Evolutionary conservation across 805 yeast genomes (phyloP).

Genomic region (Ogataea degrootiae): DNA sequence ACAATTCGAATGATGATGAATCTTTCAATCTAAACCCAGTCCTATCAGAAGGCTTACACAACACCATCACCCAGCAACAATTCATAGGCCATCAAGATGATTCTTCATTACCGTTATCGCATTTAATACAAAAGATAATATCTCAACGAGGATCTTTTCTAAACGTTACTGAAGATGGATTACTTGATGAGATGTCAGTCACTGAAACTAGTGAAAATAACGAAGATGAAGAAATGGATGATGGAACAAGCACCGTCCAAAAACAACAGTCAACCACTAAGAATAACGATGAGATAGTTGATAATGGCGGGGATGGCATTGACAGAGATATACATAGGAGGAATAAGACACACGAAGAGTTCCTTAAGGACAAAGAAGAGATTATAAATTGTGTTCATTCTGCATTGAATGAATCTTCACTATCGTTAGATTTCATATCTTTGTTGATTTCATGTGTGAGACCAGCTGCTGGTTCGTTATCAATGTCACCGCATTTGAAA

Average conservation of each 20-base stretch:
- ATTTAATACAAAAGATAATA: slow-evolving; percentile 55
- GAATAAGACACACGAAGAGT: slow-evolving; percentile 31
- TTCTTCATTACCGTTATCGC: slow-evolving; percentile 33
- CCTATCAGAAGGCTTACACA: slow-evolving; percentile 8
- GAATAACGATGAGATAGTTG: slow-evolving; percentile 17
- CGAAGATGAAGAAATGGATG: slow-evolving; percentile 6
- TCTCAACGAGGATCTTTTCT: slow-evolving; percentile 57
- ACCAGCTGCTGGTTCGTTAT: slow-evolving; percentile 81
- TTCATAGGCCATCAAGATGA: slow-evolving; percentile 5
- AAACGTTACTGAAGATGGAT: slow-evolving; percentile 50
- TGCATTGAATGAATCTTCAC: slow-evolving; percentile 84
- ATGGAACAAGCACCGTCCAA: neutral
- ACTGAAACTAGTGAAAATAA: neutral
- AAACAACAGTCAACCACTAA: slow-evolving; percentile 6
- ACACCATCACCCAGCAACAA: neutral
- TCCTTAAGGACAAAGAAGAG: slow-evolving; percentile 47
- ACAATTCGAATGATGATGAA: neutral
- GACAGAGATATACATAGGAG: neutral
- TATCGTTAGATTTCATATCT: slow-evolving; percentile 84
- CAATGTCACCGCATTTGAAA: slow-evolving; percentile 81
- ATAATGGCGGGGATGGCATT: slow-evolving; percentile 10
- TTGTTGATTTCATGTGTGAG: slow-evolving; percentile 72
- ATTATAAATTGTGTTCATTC: slow-evolving; percentile 48
- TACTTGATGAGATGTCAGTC: slow-evolving; percentile 39
- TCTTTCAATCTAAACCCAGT: slow-evolving; percentile 12